Base-by-base conservation (phyloP, 805 yeast genomes). In the Ogataea dorogensis region DNA sequence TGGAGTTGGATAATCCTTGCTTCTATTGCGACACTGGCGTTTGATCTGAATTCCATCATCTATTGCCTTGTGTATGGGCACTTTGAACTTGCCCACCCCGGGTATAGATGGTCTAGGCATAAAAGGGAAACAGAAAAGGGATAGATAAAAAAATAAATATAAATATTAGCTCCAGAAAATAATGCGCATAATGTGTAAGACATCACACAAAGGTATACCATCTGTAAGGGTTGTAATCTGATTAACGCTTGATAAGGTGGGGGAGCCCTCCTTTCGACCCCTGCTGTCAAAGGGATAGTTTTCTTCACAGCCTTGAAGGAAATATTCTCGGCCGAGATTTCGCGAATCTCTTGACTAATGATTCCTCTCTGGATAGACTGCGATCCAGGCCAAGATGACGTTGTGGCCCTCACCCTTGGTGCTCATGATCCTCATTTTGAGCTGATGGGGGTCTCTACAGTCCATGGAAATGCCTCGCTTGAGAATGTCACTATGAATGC, bases 321-420 rank as follows among this genome's bases (percentile, higher is more conserved):
- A 4, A 10, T 7, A 10, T 17, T 24, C 17, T 35, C 39, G 39
- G 39, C 39, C 39, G 39, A 35, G 30, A 11, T 17, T 15, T 33
- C 12, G 21, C 9, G 8, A 28, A 28, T 24, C 17, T n/a, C 21
- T 29, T 18, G 11, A 5, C 6, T 10, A 8, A 40, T 47, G 38
- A 73, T 79, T 14, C 94, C 95, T 0, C 51, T 87, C 5, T 87
- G 95, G 95, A 59, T 87, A 9, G 96, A 87, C 60, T 87, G 96
- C 58, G 96, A 87, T 54, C 95, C 95, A 0, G 95, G 96, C 2
- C 93, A 83, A 51, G 96, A 87, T 53, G 96, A 87, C 51, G 81
- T 85, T 2, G 71, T 85, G 28, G 95, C 93, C 4, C 67, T 87
- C 6, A 61, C 84, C 7, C 46, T 87, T 17, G 77, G 86, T 0